Evolutionary conservation across 2,329 filamentous ascomycete species (phyloP), one percentile per base, ranked within the genome.

Genomic region (Ceratocystis cacaofunesta): DNA sequence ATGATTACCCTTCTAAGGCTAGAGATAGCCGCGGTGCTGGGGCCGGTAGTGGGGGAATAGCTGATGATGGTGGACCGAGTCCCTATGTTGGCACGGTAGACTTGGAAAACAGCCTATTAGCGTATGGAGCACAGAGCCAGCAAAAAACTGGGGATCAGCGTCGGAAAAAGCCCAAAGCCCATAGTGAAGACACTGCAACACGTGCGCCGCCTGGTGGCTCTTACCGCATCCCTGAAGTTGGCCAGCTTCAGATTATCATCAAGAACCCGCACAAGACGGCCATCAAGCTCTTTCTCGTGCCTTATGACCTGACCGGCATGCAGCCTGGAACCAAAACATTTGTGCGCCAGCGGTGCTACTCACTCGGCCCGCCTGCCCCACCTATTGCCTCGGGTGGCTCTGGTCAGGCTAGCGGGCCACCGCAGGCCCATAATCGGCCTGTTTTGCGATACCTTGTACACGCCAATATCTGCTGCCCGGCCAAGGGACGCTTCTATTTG

Each of bases 231-330:
- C 94, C 94, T 0, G 87, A 94, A 72, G 88, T 92, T 74, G 94
- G 94, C 0, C 94, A 97, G 74, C 79, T 99, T 15, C 94, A 99
- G 71, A 95, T 99, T 69, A 87, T 99, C 68, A 90, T 99, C 73
- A 97, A 97, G 74, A 99, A 97, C 71, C 92, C 92, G 17, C 96
- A 97, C 77, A 97, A 97, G 73, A 97, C 94, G 2, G 94, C 94
- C 0, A 92, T 97, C 65, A 97, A 99, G 74, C 79, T 99, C 0
- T 97, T 97, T 70, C 80, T 97, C 28, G 85, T 99, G 2, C 94
- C 92, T 0, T 99, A 97, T 70, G 91, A 97, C 72, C 79, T 99
- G 1, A 82, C 85, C 0, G 92, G 90, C 63, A 99, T 99, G 92
- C 88, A 94, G 68, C 83, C 90, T 0, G 91, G 91, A 0, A 95